Evolutionary conservation across 2,329 filamentous ascomycete species (phyloP), one percentile per base, ranked within the genome.

Genomic region (Colletotrichum sp.): DNA sequence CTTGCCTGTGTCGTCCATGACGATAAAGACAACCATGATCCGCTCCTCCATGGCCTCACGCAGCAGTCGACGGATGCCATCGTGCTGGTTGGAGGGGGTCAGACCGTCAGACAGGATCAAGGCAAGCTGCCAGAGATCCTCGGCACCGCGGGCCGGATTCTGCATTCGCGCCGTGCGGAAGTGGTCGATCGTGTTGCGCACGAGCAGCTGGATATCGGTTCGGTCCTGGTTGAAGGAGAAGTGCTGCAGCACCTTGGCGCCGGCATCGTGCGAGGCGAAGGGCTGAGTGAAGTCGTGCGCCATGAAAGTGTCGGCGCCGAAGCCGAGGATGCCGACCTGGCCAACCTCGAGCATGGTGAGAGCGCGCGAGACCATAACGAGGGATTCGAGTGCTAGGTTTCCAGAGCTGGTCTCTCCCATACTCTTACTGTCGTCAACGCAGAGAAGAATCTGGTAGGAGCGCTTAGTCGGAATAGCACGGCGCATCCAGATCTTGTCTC

Each of bases 401-500:
- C 94, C 94, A 12, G 94, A 94, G 28, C 91, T 92, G 2, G 89
- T 89, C 82, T 98, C 96, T 18, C 95, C 93, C 97, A 99, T 99
- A 76, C 93, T 96, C 84, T 95, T 95, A 81, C 94, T 96, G 87
- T 99, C 97, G 84, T 99, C 97, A 49, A 99, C 95, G 52, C 97
- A 98, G 66, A 99, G 93, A 88, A 99, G 93, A 84, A 99, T 98
- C 85, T 99, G 98, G 86, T 99, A 99, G 73, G 93, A 94, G 55
- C 98, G 94, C 86, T 99, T 99, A 49, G 94, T 96, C 2, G 98
- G 98, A 66, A 98, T 93, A 39, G 92, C 94, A 72, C 98, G 93
- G 16, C 98, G 94, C 94, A 99, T 98, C 97, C 97, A 99, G 86
- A 99, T 99, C 89, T 99, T 99, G 91, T 99, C 97, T 77, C 97